Percentiles rank a stretch among this genome's conserved stretches.
Evolutionary conservation across 2,329 filamentous ascomycete species (phyloP).

Genomic region (Epichloe gansuensis): DNA sequence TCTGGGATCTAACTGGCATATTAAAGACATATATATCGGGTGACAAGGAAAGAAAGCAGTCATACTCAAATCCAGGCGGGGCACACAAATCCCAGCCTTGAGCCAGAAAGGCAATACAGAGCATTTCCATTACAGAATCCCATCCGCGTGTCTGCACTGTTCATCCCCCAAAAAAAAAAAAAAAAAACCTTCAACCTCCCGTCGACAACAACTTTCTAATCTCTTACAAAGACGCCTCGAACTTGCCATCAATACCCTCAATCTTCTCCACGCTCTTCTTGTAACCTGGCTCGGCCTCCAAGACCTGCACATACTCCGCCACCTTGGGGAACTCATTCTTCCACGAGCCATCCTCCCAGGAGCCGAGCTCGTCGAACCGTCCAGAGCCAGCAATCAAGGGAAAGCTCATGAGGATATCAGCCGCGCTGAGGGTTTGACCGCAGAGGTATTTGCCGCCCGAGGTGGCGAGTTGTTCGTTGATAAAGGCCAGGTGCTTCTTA

Average conservation of each 20-base stretch:
- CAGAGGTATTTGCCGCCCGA: constrained; percentile 37
- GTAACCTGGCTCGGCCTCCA: constrained; percentile 36
- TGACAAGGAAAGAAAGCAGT: no score
- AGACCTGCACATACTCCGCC: constrained; percentile 32
- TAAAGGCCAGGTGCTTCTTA: constrained; percentile 33
- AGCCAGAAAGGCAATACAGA: no score
- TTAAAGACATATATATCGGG: no score
- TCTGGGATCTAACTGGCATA: no score
- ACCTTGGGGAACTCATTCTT: constrained; percentile 30
- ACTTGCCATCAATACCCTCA: constrained; percentile 33
- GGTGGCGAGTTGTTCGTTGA: constrained; percentile 36
- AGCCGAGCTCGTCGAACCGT: constrained; percentile 27
- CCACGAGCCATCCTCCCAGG: constrained; percentile 29
- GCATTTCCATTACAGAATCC: neutral
- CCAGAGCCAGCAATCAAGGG: constrained; percentile 32
- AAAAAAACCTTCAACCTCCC: neutral
- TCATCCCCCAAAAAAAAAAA: no score
- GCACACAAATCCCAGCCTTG: no score
- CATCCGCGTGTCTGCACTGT: neutral
- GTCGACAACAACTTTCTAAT: neutral
- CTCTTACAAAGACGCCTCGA: constrained; percentile 10
- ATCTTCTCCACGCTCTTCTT: constrained; percentile 36
- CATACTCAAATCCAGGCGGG: no score
- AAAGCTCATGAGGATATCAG: constrained; percentile 43
- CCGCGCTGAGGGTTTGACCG: constrained; percentile 35